Evolutionary conservation across 2,329 filamentous ascomycete genomes (phyloP).

Genomic region (Phaeosphaeriaceae sp.): DNA sequence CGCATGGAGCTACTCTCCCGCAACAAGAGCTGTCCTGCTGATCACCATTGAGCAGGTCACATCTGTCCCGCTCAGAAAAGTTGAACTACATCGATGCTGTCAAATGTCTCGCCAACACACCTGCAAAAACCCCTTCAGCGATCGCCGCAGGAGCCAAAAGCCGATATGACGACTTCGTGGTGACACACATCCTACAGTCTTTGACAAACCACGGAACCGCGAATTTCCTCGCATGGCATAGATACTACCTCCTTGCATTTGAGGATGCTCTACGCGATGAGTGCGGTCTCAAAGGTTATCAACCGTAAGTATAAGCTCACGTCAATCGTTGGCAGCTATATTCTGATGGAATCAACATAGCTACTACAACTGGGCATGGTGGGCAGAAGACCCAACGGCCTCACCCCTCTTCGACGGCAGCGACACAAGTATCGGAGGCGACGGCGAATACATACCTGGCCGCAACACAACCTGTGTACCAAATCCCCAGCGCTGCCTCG

Average conservation of each 20-base stretch:
- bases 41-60: not conserved
- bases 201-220: slow-evolving; percentile 40
- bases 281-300: slow-evolving; percentile 51
- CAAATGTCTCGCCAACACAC: slow-evolving; percentile 34
- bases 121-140: slow-evolving; percentile 28
- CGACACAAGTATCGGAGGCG: slow-evolving; percentile 55
- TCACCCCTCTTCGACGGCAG: slow-evolving; percentile 66
- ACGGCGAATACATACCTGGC: slow-evolving; percentile 48
- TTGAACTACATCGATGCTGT: slow-evolving; percentile 42
- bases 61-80: slow-evolving; percentile 23
- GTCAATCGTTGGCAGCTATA: no score
- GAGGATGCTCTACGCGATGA: slow-evolving; percentile 52
- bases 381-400: slow-evolving; percentile 51
- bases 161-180: slow-evolving; percentile 45
- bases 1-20: no score
- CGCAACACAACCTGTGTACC: slow-evolving; percentile 40
- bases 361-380: slow-evolving; percentile 60
- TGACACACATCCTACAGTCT: slow-evolving; percentile 41
- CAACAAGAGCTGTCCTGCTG: no score
- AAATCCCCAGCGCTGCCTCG: slow-evolving; percentile 1
- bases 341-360: not conserved
- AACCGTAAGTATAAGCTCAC: slow-evolving; percentile 46
- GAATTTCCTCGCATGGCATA: slow-evolving; percentile 49
- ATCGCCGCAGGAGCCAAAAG: slow-evolving; percentile 35
- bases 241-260: slow-evolving; percentile 52